phyloP scores from a whole-genome alignment of 2,329 filamentous ascomycete species.

The Waltergamsia citrina region DNA sequence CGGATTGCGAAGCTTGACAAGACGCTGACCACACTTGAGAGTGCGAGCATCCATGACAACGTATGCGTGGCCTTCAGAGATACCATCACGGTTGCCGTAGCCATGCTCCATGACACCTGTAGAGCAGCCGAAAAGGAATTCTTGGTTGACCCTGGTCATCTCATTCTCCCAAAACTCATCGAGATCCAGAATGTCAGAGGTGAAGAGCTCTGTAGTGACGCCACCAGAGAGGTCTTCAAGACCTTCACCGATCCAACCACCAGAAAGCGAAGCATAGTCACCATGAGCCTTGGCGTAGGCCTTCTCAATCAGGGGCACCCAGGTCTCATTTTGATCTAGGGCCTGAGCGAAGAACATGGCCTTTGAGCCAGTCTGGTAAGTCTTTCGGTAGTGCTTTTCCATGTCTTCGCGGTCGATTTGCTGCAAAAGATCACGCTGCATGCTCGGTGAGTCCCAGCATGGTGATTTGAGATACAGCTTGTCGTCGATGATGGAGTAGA shows the following conservation, averaged over 20 bases:
- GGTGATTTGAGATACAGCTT: conserved; percentile 79
- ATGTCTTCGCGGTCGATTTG: conserved; percentile 67
- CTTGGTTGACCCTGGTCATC: conserved; percentile 68
- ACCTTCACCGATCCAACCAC: conserved; percentile 58
- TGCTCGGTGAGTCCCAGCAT: conserved; percentile 69
- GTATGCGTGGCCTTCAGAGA: conserved; percentile 49
- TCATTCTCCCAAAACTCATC: conserved; percentile 79
- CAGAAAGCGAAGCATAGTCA: conserved; percentile 61
- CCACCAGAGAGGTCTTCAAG: conserved; percentile 55
- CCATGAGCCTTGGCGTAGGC: conserved; percentile 80
- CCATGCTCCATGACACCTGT: conserved; percentile 54
- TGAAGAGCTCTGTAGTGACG: conserved; percentile 59
- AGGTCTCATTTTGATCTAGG: conserved; percentile 69
- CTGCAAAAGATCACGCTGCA: conserved; percentile 65
- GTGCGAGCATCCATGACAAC: conserved; percentile 49
- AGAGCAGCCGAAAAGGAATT: conserved; percentile 68
- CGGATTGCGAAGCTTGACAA: conserved; percentile 50
- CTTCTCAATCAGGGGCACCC: conserved; percentile 73
- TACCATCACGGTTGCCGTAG: conserved; percentile 50
- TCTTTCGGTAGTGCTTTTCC: conserved; percentile 60
- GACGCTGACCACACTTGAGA: conserved; percentile 40
- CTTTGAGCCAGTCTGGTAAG: conserved; percentile 65
- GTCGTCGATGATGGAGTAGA: conserved; percentile 84
- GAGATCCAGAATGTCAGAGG: conserved; percentile 65
- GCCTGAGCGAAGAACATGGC: conserved; percentile 73